Conservation (phyloP, 805 yeast species). For the Sugiyamaella chiloensis region DNA sequence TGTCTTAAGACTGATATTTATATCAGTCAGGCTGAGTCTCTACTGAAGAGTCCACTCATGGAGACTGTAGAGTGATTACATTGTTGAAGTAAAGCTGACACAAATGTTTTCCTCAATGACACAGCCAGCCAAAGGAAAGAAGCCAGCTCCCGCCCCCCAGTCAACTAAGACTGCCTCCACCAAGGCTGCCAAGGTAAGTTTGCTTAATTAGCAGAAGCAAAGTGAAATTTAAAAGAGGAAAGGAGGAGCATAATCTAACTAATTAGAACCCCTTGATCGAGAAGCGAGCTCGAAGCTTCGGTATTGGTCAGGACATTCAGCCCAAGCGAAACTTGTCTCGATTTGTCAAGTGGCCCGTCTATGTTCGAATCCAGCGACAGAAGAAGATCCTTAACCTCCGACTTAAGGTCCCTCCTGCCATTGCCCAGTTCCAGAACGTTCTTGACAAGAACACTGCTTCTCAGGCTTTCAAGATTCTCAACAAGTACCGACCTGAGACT, state of each 20-base stretch:
- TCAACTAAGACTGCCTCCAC: conserved; percentile 54
- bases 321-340: conserved; percentile 96
- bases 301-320: conserved; percentile 95
- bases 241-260: conserved; percentile 1
- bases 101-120: conserved; percentile 28
- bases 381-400: conserved; percentile 93
- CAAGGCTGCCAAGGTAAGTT: conserved; percentile 43
- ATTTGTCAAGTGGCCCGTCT: conserved; percentile 99
- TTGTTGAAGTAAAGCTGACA: conserved; percentile 14
- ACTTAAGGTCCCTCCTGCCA: conserved; percentile 98
- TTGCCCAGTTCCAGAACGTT: conserved; percentile 93
- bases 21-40: conserved; percentile 22
- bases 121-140: conserved; percentile 45
- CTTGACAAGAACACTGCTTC: conserved; percentile 99
- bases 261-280: conserved; percentile 80
- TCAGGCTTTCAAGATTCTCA: conserved; percentile 92
- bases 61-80: conserved; percentile 34
- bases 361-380: conserved; percentile 98
- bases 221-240: not conserved
- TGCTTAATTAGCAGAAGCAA: conserved; percentile 15
- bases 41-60: conserved; percentile 9
- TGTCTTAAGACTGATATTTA: too few relatives aligned
- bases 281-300: conserved; percentile 87
- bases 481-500: conserved; percentile 99
- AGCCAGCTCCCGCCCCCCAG: conserved; percentile 98